phyloP scores from a whole-genome alignment of 2,329 filamentous ascomycete species.

The Arthrobotrys iridis region DNA sequence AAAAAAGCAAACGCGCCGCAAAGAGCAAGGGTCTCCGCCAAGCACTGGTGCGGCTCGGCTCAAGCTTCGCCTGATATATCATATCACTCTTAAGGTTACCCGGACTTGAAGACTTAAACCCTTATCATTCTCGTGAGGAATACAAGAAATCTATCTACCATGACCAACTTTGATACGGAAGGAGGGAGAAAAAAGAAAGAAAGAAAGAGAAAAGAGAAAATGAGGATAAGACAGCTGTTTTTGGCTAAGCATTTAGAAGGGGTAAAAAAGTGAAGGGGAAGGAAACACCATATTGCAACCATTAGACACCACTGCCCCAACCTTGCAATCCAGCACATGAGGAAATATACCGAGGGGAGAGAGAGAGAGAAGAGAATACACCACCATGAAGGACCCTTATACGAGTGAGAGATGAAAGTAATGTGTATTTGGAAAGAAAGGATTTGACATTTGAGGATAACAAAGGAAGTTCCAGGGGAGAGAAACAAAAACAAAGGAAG shows the following conservation, averaged over 20 bases:
- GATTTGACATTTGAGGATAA: background rate
- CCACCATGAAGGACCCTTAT: background rate
- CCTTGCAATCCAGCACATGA: background rate
- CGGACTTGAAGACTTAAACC: background rate
- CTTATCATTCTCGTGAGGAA: slow-evolving; percentile 45
- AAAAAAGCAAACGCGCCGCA: background rate
- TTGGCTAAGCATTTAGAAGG: background rate
- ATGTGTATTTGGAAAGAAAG: background rate
- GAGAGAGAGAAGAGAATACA: background rate
- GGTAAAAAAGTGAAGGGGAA: background rate
- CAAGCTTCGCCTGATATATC: background rate
- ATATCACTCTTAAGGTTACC: too few species aligned
- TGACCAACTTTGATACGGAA: slow-evolving; percentile 13
- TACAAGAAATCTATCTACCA: slow-evolving; percentile 49
- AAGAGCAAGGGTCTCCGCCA: slow-evolving; percentile 9
- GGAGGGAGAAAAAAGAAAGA: slow-evolving; percentile 9
- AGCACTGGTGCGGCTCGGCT: slow-evolving; percentile 10
- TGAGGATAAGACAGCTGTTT: background rate
- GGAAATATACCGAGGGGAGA: background rate
- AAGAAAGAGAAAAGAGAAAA: background rate
- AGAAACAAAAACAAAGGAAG: slow-evolving; percentile 24
- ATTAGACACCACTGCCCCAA: slow-evolving; percentile 13
- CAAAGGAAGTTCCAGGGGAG: background rate
- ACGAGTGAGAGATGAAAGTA: background rate
- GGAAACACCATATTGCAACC: slow-evolving; percentile 8